Conservation (phyloP, 352 stramenopile species). For the Pythium angustatum region DNA sequence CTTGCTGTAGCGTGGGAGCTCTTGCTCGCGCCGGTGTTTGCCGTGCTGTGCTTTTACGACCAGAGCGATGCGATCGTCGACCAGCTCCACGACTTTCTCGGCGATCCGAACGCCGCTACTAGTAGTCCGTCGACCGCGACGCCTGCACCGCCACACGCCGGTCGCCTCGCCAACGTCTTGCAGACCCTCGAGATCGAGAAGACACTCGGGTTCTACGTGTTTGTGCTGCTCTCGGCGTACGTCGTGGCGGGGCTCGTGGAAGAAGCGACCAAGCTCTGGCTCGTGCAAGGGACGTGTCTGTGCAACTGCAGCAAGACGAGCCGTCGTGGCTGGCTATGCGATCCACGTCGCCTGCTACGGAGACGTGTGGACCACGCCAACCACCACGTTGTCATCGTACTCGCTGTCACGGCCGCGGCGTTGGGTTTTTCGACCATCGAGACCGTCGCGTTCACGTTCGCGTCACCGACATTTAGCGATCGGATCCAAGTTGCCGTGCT, state of each 20-base stretch:
- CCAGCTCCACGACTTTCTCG: slow-evolving; percentile 43
- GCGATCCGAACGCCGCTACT: slow-evolving; percentile 11
- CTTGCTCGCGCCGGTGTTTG: slow-evolving; percentile 41
- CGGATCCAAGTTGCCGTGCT: slow-evolving; percentile 43
- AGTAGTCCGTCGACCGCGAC: background rate
- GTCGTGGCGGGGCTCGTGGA: slow-evolving; percentile 64
- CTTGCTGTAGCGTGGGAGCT: slow-evolving; percentile 46
- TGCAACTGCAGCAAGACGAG: slow-evolving; percentile 24
- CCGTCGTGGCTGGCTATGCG: slow-evolving; percentile 39
- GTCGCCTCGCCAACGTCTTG: slow-evolving; percentile 45
- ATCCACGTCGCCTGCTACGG: slow-evolving; percentile 50
- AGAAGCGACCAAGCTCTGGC: slow-evolving; percentile 67
- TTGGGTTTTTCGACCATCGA: slow-evolving; percentile 69
- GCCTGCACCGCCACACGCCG: slow-evolving; percentile 20
- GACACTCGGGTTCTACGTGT: slow-evolving; percentile 62
- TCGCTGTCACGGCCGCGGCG: slow-evolving; percentile 47
- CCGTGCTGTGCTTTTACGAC: slow-evolving; percentile 57
- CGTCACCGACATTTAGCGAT: slow-evolving; percentile 31
- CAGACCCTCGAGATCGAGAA: slow-evolving; percentile 53
- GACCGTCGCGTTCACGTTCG: slow-evolving; percentile 56
- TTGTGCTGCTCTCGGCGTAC: slow-evolving; percentile 53
- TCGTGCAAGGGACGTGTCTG: slow-evolving; percentile 58
- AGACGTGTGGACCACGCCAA: slow-evolving; percentile 44
- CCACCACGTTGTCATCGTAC: slow-evolving; percentile 62
- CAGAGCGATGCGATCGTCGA: slow-evolving; percentile 43